These are phyloP conservation scores for Diplocarpon mali DNA, from an alignment of 2,329 filamentous ascomycete genomes.

Conservation along the genomic window DNA sequence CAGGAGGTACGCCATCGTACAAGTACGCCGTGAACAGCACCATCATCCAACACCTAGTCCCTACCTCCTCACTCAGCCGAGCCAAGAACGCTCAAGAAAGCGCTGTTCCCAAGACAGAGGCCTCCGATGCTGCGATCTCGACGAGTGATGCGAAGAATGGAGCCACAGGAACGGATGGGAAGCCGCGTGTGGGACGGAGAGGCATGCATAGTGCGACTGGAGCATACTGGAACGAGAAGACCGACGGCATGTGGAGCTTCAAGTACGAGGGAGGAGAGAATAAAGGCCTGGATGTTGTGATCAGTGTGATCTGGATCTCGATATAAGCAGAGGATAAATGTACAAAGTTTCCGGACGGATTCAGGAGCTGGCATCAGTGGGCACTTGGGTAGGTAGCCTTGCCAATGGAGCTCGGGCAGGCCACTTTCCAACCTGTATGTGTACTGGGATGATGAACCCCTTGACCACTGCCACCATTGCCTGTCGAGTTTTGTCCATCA, in stretches of 20 bases:
- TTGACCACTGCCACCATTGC: constrained; percentile 9
- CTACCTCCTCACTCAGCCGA: constrained; percentile 54
- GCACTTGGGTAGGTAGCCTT: constrained; percentile 5
- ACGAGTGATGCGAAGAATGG: constrained; percentile 38
- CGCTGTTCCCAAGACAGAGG: constrained; percentile 28
- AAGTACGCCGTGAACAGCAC: constrained; percentile 98
- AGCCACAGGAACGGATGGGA: constrained; percentile 46
- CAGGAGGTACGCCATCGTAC: constrained; percentile 52
- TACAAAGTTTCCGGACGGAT: constrained; percentile 1
- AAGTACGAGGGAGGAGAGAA: constrained; percentile 64
- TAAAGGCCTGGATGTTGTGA: constrained; percentile 58
- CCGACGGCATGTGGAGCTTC: constrained; percentile 81
- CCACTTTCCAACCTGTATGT: constrained; percentile 12
- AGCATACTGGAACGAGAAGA: constrained; percentile 85
- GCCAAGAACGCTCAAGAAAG: constrained; percentile 34
- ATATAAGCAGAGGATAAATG: constrained; percentile 10
- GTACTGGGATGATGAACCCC: constrained; percentile 8
- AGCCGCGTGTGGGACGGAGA: constrained; percentile 67
- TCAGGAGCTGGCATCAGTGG: constrained; percentile 7
- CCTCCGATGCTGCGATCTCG: constrained; percentile 39
- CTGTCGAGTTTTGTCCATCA: constrained; percentile 4
- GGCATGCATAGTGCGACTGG: constrained; percentile 84
- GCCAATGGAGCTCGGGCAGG: constrained; percentile 1
- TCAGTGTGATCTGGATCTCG: constrained; percentile 66
- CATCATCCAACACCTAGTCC: constrained; percentile 85